phyloP scores from a whole-genome alignment of 2,329 filamentous ascomycete species.

The Botrytis tulipae region DNA sequence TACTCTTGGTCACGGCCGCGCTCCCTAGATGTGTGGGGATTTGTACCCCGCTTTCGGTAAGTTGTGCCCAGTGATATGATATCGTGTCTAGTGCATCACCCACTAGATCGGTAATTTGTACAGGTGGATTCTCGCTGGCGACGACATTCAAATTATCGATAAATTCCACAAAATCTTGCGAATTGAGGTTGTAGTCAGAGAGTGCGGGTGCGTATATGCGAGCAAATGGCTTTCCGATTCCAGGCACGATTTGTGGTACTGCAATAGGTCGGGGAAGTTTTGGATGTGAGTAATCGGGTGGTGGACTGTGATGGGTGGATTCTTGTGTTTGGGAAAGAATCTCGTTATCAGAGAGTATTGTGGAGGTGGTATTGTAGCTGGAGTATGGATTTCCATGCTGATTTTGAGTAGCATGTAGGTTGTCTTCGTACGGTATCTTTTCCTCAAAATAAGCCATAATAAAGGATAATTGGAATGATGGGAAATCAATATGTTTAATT shows the following conservation, averaged over 20 bases:
- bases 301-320: background rate
- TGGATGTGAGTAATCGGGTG: background rate
- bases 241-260: background rate
- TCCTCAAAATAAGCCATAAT: background rate
- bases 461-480: background rate
- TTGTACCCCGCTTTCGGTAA: conserved; percentile 30
- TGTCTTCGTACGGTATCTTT: background rate
- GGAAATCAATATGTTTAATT: background rate
- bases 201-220: background rate
- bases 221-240: background rate
- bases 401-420: background rate
- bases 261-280: background rate
- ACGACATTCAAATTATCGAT: conserved; percentile 42
- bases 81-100: conserved; percentile 34
- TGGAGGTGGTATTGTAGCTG: background rate
- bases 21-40: conserved; percentile 28
- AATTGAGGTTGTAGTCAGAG: background rate
- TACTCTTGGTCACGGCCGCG: conserved; percentile 32
- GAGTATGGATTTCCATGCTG: background rate
- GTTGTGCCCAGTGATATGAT: conserved; percentile 34
- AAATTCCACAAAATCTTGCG: conserved; percentile 28
- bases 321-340: background rate
- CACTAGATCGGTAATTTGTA: conserved; percentile 33
- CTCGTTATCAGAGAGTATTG: background rate
- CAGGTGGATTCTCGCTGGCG: conserved; percentile 37